Evolutionary conservation across 306 rosid genomes (phyloP).

Genomic region (Cucurbita pepo): DNA sequence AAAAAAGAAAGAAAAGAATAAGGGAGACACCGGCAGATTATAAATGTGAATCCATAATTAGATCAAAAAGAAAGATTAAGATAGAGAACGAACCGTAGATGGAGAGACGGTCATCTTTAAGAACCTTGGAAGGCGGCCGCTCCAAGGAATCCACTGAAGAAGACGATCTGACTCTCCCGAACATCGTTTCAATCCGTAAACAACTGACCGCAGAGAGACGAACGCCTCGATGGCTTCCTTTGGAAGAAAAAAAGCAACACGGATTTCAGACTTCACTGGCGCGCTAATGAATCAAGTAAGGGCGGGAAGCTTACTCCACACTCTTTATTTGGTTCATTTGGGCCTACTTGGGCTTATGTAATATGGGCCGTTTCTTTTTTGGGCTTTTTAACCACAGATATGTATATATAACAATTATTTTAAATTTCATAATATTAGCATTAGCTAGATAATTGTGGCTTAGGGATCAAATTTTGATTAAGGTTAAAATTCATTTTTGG

Average conservation of each 20-base stretch:
- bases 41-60: not conserved
- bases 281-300: slow-evolving; percentile 12
- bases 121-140: slow-evolving; percentile 52
- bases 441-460: too few relatives aligned
- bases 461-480: too few relatives aligned
- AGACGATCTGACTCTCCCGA: slow-evolving; percentile 60
- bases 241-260: not conserved
- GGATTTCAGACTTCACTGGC: not conserved
- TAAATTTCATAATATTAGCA: too few relatives aligned
- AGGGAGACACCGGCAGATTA: not conserved
- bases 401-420: too few relatives aligned
- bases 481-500: too few relatives aligned
- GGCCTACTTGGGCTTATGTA: not conserved
- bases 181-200: slow-evolving; percentile 21
- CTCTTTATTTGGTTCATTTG: not conserved
- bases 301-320: slow-evolving; percentile 40
- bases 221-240: not conserved
- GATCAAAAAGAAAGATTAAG: not conserved
- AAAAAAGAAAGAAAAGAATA: too few relatives aligned
- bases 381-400: not conserved
- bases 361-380: not conserved
- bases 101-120: slow-evolving; percentile 62
- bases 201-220: not conserved
- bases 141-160: slow-evolving; percentile 54
- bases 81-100: slow-evolving; percentile 41